phyloP scores from a whole-genome alignment of 2,329 filamentous ascomycete species.

The Xylaria sp. region DNA sequence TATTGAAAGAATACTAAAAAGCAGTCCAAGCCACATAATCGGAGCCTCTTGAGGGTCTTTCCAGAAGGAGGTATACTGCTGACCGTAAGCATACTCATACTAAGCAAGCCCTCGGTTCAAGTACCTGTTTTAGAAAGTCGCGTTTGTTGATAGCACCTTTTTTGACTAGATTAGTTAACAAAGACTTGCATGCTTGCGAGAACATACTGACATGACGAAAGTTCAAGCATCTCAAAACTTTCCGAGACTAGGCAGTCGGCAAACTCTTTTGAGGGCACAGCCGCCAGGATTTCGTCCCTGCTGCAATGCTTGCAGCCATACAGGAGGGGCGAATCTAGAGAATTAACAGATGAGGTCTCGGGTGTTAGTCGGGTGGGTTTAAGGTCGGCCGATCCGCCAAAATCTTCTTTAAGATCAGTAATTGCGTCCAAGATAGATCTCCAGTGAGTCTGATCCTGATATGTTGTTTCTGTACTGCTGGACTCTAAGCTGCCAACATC shows the following conservation, averaged over 20 bases:
- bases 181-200: not conserved
- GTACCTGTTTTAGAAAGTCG: constrained; percentile 39
- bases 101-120: not conserved
- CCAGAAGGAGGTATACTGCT: constrained; percentile 54
- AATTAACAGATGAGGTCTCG: not conserved
- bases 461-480: constrained; percentile 28
- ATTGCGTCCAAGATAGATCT: constrained; percentile 30
- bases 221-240: constrained; percentile 45
- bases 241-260: constrained; percentile 45
- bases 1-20: constrained; percentile 53
- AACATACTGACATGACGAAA: constrained; percentile 33
- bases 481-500: constrained; percentile 29
- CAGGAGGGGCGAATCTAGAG: constrained; percentile 35
- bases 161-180: not conserved
- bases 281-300: constrained; percentile 42
- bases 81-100: constrained; percentile 6
- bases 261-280: constrained; percentile 41
- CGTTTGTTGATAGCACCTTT: constrained; percentile 37
- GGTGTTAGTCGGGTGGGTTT: not conserved
- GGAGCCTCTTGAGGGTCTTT: constrained; percentile 43
- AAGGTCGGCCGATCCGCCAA: constrained; percentile 10
- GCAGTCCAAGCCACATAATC: constrained; percentile 52
- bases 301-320: constrained; percentile 39
- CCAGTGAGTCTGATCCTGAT: constrained; percentile 33
- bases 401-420: constrained; percentile 28